Conservation (phyloP, 2,329 filamentous ascomycete genomes). For the Dendryphion nanum region DNA sequence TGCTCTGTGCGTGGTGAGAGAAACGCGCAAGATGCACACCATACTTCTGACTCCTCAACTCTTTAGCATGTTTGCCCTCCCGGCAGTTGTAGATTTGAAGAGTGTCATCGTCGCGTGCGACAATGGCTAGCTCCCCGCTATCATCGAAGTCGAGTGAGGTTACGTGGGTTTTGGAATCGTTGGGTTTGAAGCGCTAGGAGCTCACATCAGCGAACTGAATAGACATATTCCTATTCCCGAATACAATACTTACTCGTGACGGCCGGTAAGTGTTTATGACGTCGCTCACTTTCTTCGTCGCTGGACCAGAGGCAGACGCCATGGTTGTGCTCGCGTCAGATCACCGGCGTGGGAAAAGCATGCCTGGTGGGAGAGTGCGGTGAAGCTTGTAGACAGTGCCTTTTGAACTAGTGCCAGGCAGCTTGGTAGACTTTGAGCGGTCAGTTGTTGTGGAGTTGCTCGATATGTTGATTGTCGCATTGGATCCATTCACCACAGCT, state of each 20-base stretch:
- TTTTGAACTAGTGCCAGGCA: too few relatives aligned
- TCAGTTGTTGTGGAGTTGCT: too few relatives aligned
- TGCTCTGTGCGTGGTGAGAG: slow-evolving; percentile 85
- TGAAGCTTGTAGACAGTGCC: too few relatives aligned
- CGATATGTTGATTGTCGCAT: too few relatives aligned
- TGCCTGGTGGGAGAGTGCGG: too few relatives aligned
- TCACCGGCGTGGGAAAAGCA: too few relatives aligned
- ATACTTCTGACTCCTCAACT: slow-evolving; percentile 92
- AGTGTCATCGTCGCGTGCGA: slow-evolving; percentile 88
- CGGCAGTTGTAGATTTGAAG: slow-evolving; percentile 94
- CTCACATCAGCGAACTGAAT: neutral
- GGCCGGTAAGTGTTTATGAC: slow-evolving; percentile 76
- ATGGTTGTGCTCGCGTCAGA: slow-evolving; percentile 14
- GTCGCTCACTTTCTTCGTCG: slow-evolving; percentile 65
- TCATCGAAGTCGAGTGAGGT: slow-evolving; percentile 97
- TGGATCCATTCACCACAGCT: too few relatives aligned
- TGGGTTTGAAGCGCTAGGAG: slow-evolving; percentile 48
- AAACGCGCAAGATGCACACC: slow-evolving; percentile 92
- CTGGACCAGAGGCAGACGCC: slow-evolving; percentile 34
- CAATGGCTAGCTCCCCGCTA: slow-evolving; percentile 86
- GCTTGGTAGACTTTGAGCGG: too few relatives aligned
- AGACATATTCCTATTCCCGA: neutral
- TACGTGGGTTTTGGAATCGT: slow-evolving; percentile 59
- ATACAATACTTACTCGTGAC: slow-evolving; percentile 60
- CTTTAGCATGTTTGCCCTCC: slow-evolving; percentile 86